Conservation (phyloP, 257 asterid species). For the Forsythia viridissima region DNA sequence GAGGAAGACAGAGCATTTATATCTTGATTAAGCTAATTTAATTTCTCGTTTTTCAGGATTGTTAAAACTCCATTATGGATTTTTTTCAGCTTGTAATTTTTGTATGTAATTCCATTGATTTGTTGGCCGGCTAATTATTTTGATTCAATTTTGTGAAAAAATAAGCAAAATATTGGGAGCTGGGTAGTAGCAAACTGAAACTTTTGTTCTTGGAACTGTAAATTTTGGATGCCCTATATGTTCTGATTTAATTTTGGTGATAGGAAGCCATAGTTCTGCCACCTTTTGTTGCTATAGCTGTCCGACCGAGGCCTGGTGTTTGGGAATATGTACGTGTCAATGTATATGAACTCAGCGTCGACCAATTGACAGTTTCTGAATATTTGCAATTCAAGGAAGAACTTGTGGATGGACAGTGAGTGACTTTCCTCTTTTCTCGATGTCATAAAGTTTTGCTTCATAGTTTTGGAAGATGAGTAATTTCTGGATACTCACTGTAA, state of each 20-base stretch:
- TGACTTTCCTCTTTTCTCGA: conserved; percentile 18
- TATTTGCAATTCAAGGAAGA: conserved; percentile 83
- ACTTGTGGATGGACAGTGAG: conserved; percentile 91
- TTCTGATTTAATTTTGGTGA: conserved; percentile 21
- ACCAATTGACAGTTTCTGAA: conserved; percentile 82
- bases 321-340: conserved; percentile 98
- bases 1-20: not conserved
- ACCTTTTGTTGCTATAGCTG: conserved; percentile 91
- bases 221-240: not conserved
- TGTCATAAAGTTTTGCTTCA: not conserved
- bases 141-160: not conserved
- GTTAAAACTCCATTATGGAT: not conserved
- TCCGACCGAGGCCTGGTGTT: conserved; percentile 99
- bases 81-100: not conserved
- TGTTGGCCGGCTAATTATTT: not conserved
- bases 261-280: conserved; percentile 97
- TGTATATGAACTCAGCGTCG: conserved; percentile 80
- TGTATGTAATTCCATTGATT: not conserved
- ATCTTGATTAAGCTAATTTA: not conserved
- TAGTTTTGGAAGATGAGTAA: not conserved
- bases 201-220: not conserved
- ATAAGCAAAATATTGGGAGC: not conserved
- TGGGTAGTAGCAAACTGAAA: not conserved
- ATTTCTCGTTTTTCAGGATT: not conserved
- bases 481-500: conserved; percentile 1